phyloP scores from a whole-genome alignment of 2,329 filamentous ascomycete species.

The Neonectria faginata region DNA sequence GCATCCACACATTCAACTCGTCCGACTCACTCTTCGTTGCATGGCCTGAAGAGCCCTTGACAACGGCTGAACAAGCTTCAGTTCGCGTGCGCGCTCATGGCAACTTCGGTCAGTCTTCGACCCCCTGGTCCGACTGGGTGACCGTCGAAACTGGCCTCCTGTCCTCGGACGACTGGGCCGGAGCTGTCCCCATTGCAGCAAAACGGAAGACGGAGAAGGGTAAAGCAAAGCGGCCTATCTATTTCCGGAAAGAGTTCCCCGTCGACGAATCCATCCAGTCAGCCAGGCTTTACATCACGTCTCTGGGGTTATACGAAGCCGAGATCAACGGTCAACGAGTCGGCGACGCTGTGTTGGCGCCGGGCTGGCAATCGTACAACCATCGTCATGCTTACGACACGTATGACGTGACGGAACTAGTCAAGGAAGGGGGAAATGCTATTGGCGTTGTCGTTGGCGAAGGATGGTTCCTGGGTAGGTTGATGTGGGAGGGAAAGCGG shows the following conservation, averaged over 20 bases:
- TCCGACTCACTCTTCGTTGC: constrained; percentile 55
- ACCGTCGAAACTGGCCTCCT: constrained; percentile 52
- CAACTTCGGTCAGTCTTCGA: constrained; percentile 28
- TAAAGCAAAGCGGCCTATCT: constrained; percentile 46
- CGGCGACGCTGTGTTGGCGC: constrained; percentile 57
- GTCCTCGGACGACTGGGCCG: constrained; percentile 48
- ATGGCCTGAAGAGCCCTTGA: constrained; percentile 56
- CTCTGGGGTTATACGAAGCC: constrained; percentile 59
- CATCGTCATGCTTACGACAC: constrained; percentile 64
- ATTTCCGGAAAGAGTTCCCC: constrained; percentile 52
- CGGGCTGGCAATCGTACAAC: constrained; percentile 65
- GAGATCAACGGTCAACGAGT: constrained; percentile 60
- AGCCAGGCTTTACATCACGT: constrained; percentile 61
- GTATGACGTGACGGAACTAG: constrained; percentile 60
- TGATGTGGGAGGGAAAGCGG: constrained; percentile 39
- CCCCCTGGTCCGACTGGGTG: constrained; percentile 46
- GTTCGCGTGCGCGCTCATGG: constrained; percentile 53
- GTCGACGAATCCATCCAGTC: constrained; percentile 40
- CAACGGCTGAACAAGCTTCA: constrained; percentile 47
- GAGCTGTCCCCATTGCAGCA: constrained; percentile 46
- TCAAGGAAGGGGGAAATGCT: constrained; percentile 51
- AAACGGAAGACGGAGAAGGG: constrained; percentile 45
- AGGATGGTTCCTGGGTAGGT: constrained; percentile 58
- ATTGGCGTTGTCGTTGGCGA: constrained; percentile 58
- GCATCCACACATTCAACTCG: constrained; percentile 47